phyloP scores from a whole-genome alignment of 208 protist genomes.

The Leishmania amazonensis region DNA sequence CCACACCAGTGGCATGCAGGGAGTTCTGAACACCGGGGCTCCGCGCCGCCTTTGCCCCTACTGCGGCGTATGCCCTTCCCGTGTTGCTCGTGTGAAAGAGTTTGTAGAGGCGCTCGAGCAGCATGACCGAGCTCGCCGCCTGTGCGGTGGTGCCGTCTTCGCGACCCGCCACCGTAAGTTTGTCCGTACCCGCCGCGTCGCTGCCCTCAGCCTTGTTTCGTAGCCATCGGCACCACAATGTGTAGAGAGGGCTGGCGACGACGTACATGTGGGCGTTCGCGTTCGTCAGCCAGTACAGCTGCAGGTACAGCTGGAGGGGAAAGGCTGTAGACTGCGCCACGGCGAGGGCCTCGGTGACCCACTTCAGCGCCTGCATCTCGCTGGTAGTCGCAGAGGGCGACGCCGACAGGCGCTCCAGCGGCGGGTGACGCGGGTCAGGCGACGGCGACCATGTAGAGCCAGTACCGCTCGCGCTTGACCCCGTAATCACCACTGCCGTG shows the following conservation, averaged over 20 bases:
- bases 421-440: not conserved
- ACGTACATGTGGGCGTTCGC: slow-evolving; percentile 64
- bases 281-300: slow-evolving; percentile 48
- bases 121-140: not conserved
- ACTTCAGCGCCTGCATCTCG: not conserved
- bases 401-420: not conserved
- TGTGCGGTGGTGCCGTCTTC: not conserved
- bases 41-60: not conserved
- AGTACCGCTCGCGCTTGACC: not conserved
- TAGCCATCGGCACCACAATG: slow-evolving; percentile 32
- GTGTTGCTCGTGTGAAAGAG: slow-evolving; percentile 8
- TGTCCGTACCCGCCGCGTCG: not conserved
- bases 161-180: not conserved
- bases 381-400: not conserved
- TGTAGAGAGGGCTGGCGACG: slow-evolving; percentile 48
- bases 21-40: not conserved
- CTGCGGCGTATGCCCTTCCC: not conserved
- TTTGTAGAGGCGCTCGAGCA: slow-evolving; percentile 5
- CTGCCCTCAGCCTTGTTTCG: not conserved
- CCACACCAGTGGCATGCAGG: slow-evolving; percentile 37
- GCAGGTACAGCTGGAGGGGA: slow-evolving; percentile 46
- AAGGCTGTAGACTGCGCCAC: slow-evolving; percentile 19
- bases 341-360: not conserved
- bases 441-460: not conserved
- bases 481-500: not conserved